Conservation (phyloP, 1,139 yeast species). For the Saccharomyces hybrid region DNA sequence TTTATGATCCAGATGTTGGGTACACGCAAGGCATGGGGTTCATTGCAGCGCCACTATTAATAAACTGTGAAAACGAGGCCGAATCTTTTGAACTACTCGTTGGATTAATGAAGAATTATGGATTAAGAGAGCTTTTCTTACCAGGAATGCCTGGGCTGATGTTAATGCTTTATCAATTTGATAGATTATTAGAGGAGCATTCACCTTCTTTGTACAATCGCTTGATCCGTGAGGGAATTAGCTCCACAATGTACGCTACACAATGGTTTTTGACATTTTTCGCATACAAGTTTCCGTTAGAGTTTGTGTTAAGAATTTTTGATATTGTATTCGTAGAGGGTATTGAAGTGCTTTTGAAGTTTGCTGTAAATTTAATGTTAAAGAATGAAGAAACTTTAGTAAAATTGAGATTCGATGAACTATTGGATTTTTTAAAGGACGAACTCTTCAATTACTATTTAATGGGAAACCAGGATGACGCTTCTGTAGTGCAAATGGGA, state of each 20-base stretch:
- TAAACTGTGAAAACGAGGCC: slow-evolving; percentile 65
- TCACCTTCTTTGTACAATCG: slow-evolving; percentile 43
- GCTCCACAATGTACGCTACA: slow-evolving; percentile 89
- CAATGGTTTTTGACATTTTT: slow-evolving; percentile 95
- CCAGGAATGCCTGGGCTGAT: slow-evolving; percentile 95
- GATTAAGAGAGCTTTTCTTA: slow-evolving; percentile 63
- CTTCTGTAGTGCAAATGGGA: not conserved
- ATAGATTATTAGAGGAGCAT: slow-evolving; percentile 56
- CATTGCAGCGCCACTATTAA: slow-evolving; percentile 72
- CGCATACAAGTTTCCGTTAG: slow-evolving; percentile 81
- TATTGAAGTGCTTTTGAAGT: slow-evolving; percentile 72
- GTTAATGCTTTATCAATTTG: slow-evolving; percentile 78
- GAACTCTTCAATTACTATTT: slow-evolving; percentile 58
- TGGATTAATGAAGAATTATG: slow-evolving; percentile 77
- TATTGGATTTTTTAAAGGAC: slow-evolving; percentile 71
- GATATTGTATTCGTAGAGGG: slow-evolving; percentile 94
- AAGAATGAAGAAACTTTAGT: slow-evolving; percentile 57
- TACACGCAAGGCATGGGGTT: slow-evolving; percentile 98
- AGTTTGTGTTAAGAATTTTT: slow-evolving; percentile 76
- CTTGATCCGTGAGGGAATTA: slow-evolving; percentile 73
- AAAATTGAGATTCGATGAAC: slow-evolving; percentile 61
- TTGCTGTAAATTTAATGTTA: slow-evolving; percentile 76
- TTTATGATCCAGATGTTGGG: slow-evolving; percentile 89
- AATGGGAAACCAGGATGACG: slow-evolving; percentile 35
- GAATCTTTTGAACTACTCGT: slow-evolving; percentile 82